Percentiles rank a stretch among this genome's conserved stretches.
Evolutionary conservation across 2,329 filamentous ascomycete species (phyloP).

Genomic region (Exophiala phaeomuriformis): DNA sequence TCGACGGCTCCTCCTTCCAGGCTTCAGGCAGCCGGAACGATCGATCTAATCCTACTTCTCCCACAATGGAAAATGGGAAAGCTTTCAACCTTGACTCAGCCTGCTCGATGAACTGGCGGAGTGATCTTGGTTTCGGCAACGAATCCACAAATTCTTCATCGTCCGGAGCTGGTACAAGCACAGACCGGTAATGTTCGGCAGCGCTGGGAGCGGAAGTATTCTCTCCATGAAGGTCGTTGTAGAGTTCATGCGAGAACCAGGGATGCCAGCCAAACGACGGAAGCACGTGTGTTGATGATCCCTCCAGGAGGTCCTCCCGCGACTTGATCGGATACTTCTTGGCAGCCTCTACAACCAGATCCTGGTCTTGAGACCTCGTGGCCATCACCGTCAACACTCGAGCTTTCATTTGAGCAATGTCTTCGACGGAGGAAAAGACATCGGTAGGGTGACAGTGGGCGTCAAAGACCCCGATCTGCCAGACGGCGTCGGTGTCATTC

Average conservation of each 20-base stretch:
- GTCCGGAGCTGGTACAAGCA: constrained; percentile 45
- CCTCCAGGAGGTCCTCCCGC: constrained; percentile 5
- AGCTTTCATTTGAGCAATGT: constrained; percentile 52
- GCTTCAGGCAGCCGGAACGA: constrained; percentile 53
- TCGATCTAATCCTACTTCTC: constrained; percentile 57
- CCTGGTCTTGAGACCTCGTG: constrained; percentile 55
- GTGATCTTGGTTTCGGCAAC: constrained; percentile 48
- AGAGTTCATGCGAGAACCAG: constrained; percentile 59
- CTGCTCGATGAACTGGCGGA: constrained; percentile 47
- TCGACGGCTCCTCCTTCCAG: constrained; percentile 32
- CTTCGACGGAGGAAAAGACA: constrained; percentile 50
- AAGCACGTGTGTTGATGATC: constrained; percentile 42
- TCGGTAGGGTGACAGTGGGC: constrained; percentile 63
- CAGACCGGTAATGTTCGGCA: constrained; percentile 47
- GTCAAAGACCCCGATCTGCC: constrained; percentile 56
- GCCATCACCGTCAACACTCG: constrained; percentile 56
- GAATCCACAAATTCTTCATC: constrained; percentile 43
- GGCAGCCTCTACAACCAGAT: constrained; percentile 49
- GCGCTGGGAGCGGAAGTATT: constrained; percentile 29
- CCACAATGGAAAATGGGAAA: constrained; percentile 51
- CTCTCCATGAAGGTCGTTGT: constrained; percentile 34
- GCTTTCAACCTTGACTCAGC: constrained; percentile 43
- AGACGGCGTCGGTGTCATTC: constrained; percentile 29
- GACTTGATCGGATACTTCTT: constrained; percentile 23
- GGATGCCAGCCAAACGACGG: constrained; percentile 63